phyloP scores from a whole-genome alignment of 106 monocot genomes.

The Dioscorea alata region DNA sequence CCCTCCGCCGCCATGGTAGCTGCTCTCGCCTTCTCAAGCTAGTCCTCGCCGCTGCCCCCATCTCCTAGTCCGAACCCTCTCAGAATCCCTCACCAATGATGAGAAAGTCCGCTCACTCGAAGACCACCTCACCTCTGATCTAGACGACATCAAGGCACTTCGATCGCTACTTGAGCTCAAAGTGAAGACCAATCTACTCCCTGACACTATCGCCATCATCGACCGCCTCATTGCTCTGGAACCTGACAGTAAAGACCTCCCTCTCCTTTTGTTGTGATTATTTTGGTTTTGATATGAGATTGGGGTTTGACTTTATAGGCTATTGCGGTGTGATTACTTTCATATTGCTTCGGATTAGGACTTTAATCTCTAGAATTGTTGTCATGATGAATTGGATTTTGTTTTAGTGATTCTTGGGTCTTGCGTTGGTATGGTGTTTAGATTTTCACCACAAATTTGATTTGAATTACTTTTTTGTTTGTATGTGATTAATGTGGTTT shows the following conservation, averaged over 20 bases:
- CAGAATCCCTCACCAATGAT: conserved; percentile 22
- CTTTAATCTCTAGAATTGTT: too few relatives aligned
- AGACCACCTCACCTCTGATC: conserved; percentile 22
- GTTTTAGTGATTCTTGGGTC: too few relatives aligned
- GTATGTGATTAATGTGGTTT: too few relatives aligned
- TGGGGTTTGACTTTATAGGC: too few relatives aligned
- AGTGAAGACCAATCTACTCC: conserved; percentile 38
- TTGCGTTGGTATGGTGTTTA: too few relatives aligned
- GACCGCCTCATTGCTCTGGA: conserved; percentile 53
- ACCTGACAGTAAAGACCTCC: conserved; percentile 48
- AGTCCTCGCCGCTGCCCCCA: conserved; percentile 9
- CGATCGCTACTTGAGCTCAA: conserved; percentile 52
- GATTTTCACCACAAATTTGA: too few relatives aligned
- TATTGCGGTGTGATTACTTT: too few relatives aligned
- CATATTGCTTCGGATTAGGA: too few relatives aligned
- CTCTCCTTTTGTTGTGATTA: too few relatives aligned
- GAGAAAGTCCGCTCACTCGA: conserved; percentile 38
- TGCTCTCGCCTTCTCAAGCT: conserved; percentile 11
- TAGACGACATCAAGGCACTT: conserved; percentile 37
- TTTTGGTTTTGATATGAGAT: too few relatives aligned
- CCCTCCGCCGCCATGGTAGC: conserved; percentile 10
- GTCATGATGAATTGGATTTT: too few relatives aligned
- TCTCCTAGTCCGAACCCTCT: conserved; percentile 4
- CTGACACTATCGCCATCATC: conserved; percentile 38
- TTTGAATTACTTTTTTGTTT: too few relatives aligned